phyloP scores from a whole-genome alignment of 192 early-diverging fungal species.

The Podila epicladia region DNA sequence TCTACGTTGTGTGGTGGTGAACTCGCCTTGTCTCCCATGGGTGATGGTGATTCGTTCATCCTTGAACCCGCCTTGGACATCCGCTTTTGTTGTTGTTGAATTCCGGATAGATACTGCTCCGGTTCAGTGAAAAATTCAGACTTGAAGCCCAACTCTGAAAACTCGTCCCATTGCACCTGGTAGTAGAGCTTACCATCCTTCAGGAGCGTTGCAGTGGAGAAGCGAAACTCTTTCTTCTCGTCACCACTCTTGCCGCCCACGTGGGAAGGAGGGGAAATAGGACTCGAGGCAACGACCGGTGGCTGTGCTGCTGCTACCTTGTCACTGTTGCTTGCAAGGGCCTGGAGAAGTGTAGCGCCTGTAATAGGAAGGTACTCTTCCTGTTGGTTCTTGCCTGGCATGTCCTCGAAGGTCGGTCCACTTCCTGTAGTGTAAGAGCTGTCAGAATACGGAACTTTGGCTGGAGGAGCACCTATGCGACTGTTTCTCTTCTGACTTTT shows the following conservation, averaged over 20 bases:
- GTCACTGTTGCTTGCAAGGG: too few relatives aligned
- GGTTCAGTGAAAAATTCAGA: conserved; percentile 37
- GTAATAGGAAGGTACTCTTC: too few relatives aligned
- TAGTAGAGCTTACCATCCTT: conserved; percentile 54
- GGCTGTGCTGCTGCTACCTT: too few relatives aligned
- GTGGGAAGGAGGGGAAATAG: too few relatives aligned
- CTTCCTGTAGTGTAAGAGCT: conserved; percentile 20
- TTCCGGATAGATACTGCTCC: conserved; percentile 8
- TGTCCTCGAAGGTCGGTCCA: conserved; percentile 1
- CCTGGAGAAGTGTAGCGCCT: too few relatives aligned
- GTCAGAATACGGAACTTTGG: conserved; percentile 3
- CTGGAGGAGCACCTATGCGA: too few relatives aligned
- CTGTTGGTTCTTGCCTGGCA: background rate
- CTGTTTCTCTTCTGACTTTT: too few relatives aligned
- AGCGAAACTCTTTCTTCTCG: conserved; percentile 25
- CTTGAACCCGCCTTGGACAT: conserved; percentile 19
- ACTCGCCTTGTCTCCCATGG: background rate
- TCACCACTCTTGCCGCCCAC: conserved; percentile 9
- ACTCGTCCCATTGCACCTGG: conserved; percentile 48
- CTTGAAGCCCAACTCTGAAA: conserved; percentile 45
- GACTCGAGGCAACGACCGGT: too few relatives aligned
- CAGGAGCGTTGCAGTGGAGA: conserved; percentile 47
- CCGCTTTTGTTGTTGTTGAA: conserved; percentile 17
- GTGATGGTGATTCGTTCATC: background rate
- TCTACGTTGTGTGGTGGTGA: background rate